phyloP scores from a whole-genome alignment of 352 stramenopile genomes.

The Phytophthora palmivora region DNA sequence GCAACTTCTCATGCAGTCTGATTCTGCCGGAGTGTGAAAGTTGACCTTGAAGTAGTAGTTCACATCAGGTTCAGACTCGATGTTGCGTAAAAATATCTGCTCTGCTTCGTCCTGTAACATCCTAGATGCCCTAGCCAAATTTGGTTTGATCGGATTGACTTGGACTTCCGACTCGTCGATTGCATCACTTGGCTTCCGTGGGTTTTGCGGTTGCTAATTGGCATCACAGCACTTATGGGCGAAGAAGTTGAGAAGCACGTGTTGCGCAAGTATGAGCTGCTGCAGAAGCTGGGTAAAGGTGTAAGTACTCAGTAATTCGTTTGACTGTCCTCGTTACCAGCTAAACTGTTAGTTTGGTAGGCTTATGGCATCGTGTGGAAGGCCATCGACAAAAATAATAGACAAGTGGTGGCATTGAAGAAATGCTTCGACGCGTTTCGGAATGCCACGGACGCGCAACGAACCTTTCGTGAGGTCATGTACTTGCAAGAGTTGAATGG shows the following conservation, averaged over 20 bases:
- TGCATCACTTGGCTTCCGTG: slow-evolving; percentile 20
- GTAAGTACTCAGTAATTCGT: slow-evolving; percentile 43
- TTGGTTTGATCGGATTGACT: slow-evolving; percentile 28
- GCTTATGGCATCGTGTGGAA: slow-evolving; percentile 98
- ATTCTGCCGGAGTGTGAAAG: slow-evolving; percentile 14
- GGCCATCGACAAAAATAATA: slow-evolving; percentile 93
- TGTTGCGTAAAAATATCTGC: slow-evolving; percentile 30
- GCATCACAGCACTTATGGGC: slow-evolving; percentile 59
- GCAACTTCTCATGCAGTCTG: slow-evolving; percentile 18
- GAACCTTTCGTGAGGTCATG: slow-evolving; percentile 97
- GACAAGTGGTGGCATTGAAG: slow-evolving; percentile 94
- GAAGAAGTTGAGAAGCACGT: slow-evolving; percentile 95
- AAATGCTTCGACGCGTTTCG: slow-evolving; percentile 98
- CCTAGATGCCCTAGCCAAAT: slow-evolving; percentile 12
- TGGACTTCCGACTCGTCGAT: slow-evolving; percentile 9
- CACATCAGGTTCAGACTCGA: slow-evolving; percentile 19
- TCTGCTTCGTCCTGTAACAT: slow-evolving; percentile 8
- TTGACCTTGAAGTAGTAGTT: slow-evolving; percentile 24
- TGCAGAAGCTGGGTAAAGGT: slow-evolving; percentile 94
- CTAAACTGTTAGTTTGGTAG: slow-evolving; percentile 35
- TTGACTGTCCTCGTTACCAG: background rate
- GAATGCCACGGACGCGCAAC: slow-evolving; percentile 94
- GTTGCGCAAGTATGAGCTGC: slow-evolving; percentile 93
- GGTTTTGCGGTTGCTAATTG: slow-evolving; percentile 2
- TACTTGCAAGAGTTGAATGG: slow-evolving; percentile 94